Base-by-base conservation (phyloP, 192 early-diverging fungal genomes). In the Haplosporangium gracile region DNA sequence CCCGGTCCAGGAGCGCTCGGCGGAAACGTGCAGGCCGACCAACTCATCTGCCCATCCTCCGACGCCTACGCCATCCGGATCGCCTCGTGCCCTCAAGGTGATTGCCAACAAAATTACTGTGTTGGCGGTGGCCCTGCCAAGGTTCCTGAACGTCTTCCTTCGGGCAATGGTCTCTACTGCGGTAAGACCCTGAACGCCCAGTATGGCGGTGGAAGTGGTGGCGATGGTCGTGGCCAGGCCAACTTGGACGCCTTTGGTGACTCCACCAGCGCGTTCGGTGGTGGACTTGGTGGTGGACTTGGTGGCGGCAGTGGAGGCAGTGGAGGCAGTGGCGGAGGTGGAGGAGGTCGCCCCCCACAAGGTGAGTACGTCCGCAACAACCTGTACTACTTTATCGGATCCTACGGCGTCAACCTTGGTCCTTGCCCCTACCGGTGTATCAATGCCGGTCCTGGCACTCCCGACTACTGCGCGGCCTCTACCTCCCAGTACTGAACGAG, bases 111-210 rank as follows among this genome's bases (percentile, higher is more conserved):
- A 51, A 70, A 70, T 26, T 79, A 79, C 26, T 79, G 77, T 20
- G 38, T 70, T n/a, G 77, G 77, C 15, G 77, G 77, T 29, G 77
- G 77, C 0, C 77, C 77, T 4, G 77, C 77, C 10, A 53, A 2
- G 16, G 77, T 79, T 40, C 77, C 77, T 24, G 42, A 20, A 26
- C 29, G 32, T 13, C 51, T 79, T 49, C 40, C 40, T 0, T 43
- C 29, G 3, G 76, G 77, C 0, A 70, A 53, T 8, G 77, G 69
- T 0, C 13, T 71, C 0, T 79, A 57, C 38, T 79, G 69, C 38
- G 77, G 77, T 15, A 47, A 69, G 32, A 78, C 77, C 0, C 39
- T 78, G n/a, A 45, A 36, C 20, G 43, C 40, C 24, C 53, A 43
- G 36, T 15, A 68, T n/a, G 13, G 34, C 9, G 20, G 22, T 15